Percentiles rank a stretch among this genome's conserved stretches.
phyloP scores from a whole-genome alignment of 2,329 filamentous ascomycete species.

The Nothophoma quercina region DNA sequence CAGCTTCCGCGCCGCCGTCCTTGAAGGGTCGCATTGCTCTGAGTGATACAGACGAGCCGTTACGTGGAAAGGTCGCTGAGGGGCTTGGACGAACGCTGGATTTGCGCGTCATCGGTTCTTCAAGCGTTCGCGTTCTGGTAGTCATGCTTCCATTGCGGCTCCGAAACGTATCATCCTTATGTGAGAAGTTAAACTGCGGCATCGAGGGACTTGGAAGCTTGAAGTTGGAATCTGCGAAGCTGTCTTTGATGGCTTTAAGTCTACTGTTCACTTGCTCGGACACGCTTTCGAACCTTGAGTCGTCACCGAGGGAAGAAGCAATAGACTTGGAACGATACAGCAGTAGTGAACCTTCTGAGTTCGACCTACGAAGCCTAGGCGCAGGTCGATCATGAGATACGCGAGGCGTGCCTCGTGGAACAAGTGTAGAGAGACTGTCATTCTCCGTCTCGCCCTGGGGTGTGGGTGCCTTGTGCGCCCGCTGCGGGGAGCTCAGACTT shows the following conservation, averaged over 20 bases:
- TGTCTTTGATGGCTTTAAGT: slow-evolving; percentile 89
- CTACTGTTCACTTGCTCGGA: slow-evolving; percentile 87
- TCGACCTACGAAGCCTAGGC: slow-evolving; percentile 63
- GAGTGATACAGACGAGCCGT: slow-evolving; percentile 22
- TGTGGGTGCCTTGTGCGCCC: slow-evolving; percentile 24
- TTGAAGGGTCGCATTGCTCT: slow-evolving; percentile 23
- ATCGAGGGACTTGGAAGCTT: slow-evolving; percentile 63
- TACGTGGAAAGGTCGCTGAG: slow-evolving; percentile 20
- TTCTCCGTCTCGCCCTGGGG: slow-evolving; percentile 27
- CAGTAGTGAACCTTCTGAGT: slow-evolving; percentile 78
- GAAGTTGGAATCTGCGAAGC: slow-evolving; percentile 82
- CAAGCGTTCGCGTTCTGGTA: slow-evolving; percentile 22
- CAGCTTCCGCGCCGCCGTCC: slow-evolving; percentile 31
- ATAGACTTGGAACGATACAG: slow-evolving; percentile 78
- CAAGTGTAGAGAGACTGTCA: slow-evolving; percentile 28
- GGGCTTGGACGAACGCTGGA: slow-evolving; percentile 28
- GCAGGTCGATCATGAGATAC: slow-evolving; percentile 25
- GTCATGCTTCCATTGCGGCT: slow-evolving; percentile 24
- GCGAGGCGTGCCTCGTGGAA: slow-evolving; percentile 13
- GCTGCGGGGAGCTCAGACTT: slow-evolving; percentile 18
- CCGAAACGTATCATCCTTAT: slow-evolving; percentile 41
- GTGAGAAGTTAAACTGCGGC: slow-evolving; percentile 58
- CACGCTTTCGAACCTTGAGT: slow-evolving; percentile 79
- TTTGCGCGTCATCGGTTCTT: slow-evolving; percentile 23
- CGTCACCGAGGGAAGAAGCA: slow-evolving; percentile 84